Evolutionary conservation across 1,139 yeast species (phyloP), one percentile per base, ranked within the genome.

Genomic region (Debaryomycetaceae sp.): DNA sequence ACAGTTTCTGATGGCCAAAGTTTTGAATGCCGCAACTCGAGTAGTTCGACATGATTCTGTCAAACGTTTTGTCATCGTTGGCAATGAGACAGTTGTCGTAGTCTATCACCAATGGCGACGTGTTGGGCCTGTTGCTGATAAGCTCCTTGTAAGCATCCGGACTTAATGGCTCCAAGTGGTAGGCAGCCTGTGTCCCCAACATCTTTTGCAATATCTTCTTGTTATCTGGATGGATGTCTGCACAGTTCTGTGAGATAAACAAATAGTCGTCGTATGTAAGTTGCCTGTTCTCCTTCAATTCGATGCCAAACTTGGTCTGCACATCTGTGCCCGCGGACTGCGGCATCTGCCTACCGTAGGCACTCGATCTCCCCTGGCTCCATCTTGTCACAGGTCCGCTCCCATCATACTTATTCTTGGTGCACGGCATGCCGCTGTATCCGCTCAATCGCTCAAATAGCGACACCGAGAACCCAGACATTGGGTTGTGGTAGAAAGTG

Each of bases 81-180:
- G 86, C 86, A 45, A 81, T 65, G 56, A 75, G 60, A 43, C 68
- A 61, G 56, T 80, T 73, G 44, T 73, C 74, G 74, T 81, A 78
- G 63, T 82, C 87, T 42, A 81, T 79, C 35, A 80, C 69, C 48
- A 82, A 66, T 0, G 83, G 86, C 5, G 76, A 63, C 27, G 36
- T 24, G 11, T 24, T 13, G 20, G 23, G 13, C 14, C 23, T 34
- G 11, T 24, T 23, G n/a, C 31, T 17, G 24, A 23, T 23, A 34
- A 43, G 34, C 40, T 43, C 34, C 24, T 39, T 40, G 33, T 39
- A 43, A 5, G 33, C 33, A 4, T 43, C 45, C 8, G 24, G 56
- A 45, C 39, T 42, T 6, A 48, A 39, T 6, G 41, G 34, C 13
- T 43, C 46, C 35, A 38, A 22, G 23, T 37, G 37, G 23, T 45